These are phyloP conservation scores for Stropharia rugosoannulata DNA, from an alignment of 768 basidiomycete species.

Conservation along the genomic window DNA sequence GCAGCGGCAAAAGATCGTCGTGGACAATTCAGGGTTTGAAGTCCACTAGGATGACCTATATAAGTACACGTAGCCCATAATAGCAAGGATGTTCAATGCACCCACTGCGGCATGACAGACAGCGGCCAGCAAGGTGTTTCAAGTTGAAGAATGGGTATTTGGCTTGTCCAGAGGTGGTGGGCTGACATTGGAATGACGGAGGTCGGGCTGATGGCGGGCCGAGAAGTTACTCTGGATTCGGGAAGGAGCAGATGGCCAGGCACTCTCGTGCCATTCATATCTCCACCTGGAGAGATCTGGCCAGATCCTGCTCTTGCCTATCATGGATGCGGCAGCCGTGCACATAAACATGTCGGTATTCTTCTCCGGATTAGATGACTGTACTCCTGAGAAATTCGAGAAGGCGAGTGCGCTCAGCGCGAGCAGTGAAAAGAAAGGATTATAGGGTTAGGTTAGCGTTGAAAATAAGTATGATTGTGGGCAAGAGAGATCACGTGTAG, in stretches of 20 bases:
- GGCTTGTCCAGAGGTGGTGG: neutral
- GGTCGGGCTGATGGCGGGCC: neutral
- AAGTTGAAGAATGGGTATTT: neutral
- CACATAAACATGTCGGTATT: no score
- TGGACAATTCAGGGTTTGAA: neutral
- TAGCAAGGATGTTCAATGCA: no score
- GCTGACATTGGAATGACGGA: neutral
- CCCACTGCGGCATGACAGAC: no score
- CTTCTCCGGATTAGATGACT: no score
- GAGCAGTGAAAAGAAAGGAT: no score
- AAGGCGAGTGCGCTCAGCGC: no score
- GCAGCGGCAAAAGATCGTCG: neutral
- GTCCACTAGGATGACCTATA: neutral
- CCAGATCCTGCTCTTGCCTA: neutral
- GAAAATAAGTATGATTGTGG: neutral
- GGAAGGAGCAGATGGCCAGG: slow-evolving; percentile 10
- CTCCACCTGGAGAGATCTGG: slow-evolving; percentile 6
- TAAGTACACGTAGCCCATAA: no score
- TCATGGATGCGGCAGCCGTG: neutral
- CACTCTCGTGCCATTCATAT: slow-evolving; percentile 3
- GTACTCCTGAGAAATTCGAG: no score
- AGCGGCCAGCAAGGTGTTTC: no score
- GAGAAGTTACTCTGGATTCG: slow-evolving; percentile 9
- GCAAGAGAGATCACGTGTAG: slow-evolving; percentile 1
- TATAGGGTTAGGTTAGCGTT: no score